Percentiles rank a stretch among this genome's conserved stretches.
phyloP scores from a whole-genome alignment of 108 stramenopile species.

The Skeletonema menzelii region DNA sequence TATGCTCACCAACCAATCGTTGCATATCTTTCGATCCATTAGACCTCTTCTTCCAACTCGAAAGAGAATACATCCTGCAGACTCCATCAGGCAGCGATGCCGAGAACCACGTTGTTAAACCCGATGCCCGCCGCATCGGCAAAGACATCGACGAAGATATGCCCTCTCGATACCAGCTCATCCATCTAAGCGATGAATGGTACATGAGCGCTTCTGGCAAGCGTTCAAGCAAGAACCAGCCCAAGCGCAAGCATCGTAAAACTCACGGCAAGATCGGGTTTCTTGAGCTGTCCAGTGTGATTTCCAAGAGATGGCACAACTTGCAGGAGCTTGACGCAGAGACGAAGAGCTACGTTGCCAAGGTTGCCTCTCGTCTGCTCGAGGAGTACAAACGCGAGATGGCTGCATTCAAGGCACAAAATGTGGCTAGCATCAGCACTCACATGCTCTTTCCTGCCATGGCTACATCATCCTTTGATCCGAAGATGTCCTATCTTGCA shows the following conservation, averaged over 20 bases:
- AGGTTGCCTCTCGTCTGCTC: conserved; percentile 14
- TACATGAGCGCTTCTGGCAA: conserved; percentile 11
- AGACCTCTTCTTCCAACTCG: not conserved
- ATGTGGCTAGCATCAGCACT: not conserved
- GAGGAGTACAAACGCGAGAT: conserved; percentile 14
- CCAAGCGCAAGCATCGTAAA: conserved; percentile 50
- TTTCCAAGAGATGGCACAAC: conserved; percentile 55
- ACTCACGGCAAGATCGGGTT: conserved; percentile 76
- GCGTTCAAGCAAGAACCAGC: conserved; percentile 3
- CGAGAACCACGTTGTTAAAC: not conserved
- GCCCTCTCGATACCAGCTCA: conserved; percentile 28
- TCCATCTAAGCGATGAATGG: conserved; percentile 18
- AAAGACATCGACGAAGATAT: conserved; percentile 13
- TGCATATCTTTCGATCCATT: too few species aligned
- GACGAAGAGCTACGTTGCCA: conserved; percentile 13
- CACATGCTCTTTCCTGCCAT: not conserved
- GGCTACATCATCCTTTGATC: not conserved
- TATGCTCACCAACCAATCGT: not conserved
- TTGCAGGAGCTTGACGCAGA: conserved; percentile 18
- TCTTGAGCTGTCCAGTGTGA: conserved; percentile 57
- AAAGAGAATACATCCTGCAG: not conserved
- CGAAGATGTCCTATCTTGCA: not conserved
- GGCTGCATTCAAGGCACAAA: not conserved
- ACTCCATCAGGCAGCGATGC: not conserved
- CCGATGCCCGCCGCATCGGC: conserved; percentile 3